Base-by-base conservation (phyloP, 768 basidiomycete species). In the Lentinula edodes region DNA sequence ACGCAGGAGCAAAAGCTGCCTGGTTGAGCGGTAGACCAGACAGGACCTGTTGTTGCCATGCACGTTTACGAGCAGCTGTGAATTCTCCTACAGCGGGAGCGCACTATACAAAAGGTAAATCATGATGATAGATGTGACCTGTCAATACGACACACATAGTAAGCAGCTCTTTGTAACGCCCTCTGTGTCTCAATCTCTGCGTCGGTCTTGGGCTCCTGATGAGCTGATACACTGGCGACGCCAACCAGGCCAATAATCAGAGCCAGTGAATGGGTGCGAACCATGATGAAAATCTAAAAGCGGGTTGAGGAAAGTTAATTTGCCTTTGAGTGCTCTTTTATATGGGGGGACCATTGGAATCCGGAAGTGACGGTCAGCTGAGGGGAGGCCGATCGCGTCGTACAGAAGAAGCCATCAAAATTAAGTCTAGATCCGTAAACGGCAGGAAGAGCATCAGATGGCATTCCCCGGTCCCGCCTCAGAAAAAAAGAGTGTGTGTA, bases 41-140 rank as follows among this genome's bases (percentile, higher is more conserved):
- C 10, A 78, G 67, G 6, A 78, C 77, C 55, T 77, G 76, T 58
- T 78, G 79, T 1, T 78, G 76, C 71, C 78, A 83, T 23, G 76
- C 72, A 13, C 76, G 78, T 63, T 81, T 80, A 5, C 83, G 72
- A 36, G 77, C 70, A 3, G 81, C 79, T 6, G 83, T 83, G 62
- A 78, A 83, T 50, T 76, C 75, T 54, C 78, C 82, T 1, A 84
- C 73, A 0, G 82, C 79, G 1, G 82, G 80, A 39, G 82, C 81
- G 52, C 83, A 84, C 82, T 83, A 61, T 23, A 64, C 16, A 13
- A 10, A 61, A 1, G 39, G 52, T 20, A 32, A 53, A n/a, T 58
- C 12, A 51, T 15, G 20, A 46, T 39, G 35, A 41, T 18, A 55
- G 16, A 52, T 9, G 32, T n/a, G 58, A 57, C 16, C 16, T 23